Conservation (phyloP, 805 yeast species). For the Sugiyamaella smithiae region DNA sequence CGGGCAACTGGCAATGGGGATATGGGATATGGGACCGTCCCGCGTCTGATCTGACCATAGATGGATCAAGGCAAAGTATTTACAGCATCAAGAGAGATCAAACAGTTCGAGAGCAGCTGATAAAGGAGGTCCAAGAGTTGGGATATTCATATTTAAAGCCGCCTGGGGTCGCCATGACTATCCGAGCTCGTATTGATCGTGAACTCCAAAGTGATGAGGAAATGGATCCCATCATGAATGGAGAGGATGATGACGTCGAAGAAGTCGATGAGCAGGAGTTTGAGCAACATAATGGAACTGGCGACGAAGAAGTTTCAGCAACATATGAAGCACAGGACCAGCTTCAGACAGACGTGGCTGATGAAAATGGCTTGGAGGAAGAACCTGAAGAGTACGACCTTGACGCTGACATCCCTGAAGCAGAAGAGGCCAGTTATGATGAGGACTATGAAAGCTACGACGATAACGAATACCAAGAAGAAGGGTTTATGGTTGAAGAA, state of each 20-base stretch:
- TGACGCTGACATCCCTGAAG: slow-evolving; percentile 23
- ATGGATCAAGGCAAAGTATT: neutral
- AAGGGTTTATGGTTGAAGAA: slow-evolving; percentile 25
- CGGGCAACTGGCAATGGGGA: slow-evolving; percentile 12
- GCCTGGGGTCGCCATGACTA: slow-evolving; percentile 57
- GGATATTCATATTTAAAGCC: slow-evolving; percentile 55
- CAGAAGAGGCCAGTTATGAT: slow-evolving; percentile 23
- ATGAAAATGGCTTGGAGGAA: slow-evolving; percentile 4
- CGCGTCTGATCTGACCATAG: neutral
- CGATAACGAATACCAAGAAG: slow-evolving; percentile 22
- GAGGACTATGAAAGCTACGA: slow-evolving; percentile 22
- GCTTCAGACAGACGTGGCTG: neutral
- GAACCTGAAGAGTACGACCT: slow-evolving; percentile 20
- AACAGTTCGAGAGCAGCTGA: slow-evolving; percentile 15
- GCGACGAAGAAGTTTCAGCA: neutral
- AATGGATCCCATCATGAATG: slow-evolving; percentile 3
- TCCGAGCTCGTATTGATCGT: slow-evolving; percentile 36
- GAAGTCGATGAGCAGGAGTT: slow-evolving; percentile 6
- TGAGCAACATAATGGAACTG: neutral
- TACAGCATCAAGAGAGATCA: slow-evolving; percentile 16
- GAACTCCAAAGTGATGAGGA: slow-evolving; percentile 23
- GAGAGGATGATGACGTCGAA: slow-evolving; percentile 12
- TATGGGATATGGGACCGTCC: slow-evolving; percentile 12
- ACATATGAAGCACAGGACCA: neutral
- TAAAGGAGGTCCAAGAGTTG: slow-evolving; percentile 37